Evolutionary conservation across 768 basidiomycete genomes (phyloP).

Genomic region (Panaeolus papilionaceus): DNA sequence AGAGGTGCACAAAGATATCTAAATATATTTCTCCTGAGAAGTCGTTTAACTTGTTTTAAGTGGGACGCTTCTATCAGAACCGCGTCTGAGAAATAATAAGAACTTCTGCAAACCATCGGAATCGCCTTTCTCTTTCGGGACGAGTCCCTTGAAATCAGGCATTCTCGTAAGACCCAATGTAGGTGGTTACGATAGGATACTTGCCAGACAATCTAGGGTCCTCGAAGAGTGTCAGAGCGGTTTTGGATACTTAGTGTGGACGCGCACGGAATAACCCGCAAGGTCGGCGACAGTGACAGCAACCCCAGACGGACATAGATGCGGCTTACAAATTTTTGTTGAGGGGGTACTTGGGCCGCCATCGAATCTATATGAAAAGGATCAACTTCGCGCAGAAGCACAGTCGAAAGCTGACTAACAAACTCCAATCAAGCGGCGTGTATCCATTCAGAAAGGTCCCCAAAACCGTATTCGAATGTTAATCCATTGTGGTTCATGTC

Average conservation of each 20-base stretch:
- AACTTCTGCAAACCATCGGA: neutral
- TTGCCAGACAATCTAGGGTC: slow-evolving; percentile 11
- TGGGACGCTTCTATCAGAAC: slow-evolving; percentile 7
- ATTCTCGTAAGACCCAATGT: slow-evolving; percentile 1
- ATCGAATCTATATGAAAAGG: slow-evolving; percentile 1
- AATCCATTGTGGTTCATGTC: neutral
- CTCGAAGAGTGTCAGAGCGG: neutral
- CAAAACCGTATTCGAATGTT: neutral
- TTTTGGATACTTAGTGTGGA: neutral
- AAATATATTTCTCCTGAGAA: slow-evolving; percentile 2
- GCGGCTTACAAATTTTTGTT: slow-evolving; percentile 2
- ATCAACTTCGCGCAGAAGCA: slow-evolving; percentile 5
- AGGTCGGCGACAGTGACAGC: slow-evolving; percentile 12
- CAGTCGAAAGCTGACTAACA: neutral
- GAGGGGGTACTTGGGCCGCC: neutral
- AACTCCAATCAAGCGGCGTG: neutral
- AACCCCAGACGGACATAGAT: slow-evolving; percentile 9
- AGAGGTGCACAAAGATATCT: neutral
- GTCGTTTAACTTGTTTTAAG: neutral
- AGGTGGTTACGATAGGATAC: slow-evolving; percentile 2
- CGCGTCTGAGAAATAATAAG: slow-evolving; percentile 2
- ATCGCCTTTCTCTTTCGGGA: neutral
- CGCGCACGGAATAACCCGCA: slow-evolving; percentile 17
- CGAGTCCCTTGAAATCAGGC: neutral
- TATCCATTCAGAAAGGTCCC: neutral